phyloP scores from a whole-genome alignment of 169 alveolate genomes.

The Plasmodium vivax region DNA sequence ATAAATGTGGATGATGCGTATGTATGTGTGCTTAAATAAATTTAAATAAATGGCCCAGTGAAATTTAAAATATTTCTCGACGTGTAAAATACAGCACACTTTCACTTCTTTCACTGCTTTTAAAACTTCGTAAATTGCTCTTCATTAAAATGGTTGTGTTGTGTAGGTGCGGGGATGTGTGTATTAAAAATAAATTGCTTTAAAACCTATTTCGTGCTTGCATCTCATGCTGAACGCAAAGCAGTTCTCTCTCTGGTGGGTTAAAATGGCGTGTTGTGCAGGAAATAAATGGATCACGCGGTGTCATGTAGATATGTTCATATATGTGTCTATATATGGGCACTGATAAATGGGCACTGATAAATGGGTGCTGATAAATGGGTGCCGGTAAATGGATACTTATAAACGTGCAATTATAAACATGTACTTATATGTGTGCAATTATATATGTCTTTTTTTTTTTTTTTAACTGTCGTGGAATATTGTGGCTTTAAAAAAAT shows the following conservation, averaged over 20 bases:
- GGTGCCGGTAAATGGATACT: not conserved
- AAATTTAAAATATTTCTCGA: not conserved
- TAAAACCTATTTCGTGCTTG: not conserved
- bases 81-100: not conserved
- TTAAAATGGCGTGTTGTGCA: not conserved
- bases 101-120: not conserved
- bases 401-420: not conserved
- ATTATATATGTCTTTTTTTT: not conserved
- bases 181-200: not conserved
- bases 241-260: not conserved
- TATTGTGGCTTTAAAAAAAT: slow-evolving; percentile 18
- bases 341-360: not conserved
- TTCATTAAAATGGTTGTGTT: not conserved
- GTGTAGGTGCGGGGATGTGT: not conserved
- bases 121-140: not conserved
- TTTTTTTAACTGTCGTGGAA: slow-evolving; percentile 1
- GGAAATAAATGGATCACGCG: not conserved
- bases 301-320: not conserved
- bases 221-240: not conserved
- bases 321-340: not conserved
- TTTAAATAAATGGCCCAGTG: slow-evolving; percentile 1
- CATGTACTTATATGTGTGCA: not conserved
- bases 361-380: not conserved
- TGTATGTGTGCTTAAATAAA: not conserved
- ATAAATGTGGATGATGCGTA: not conserved